Conservation (phyloP, 441 rosid genomes). For the Syzygium syzygioides region DNA sequence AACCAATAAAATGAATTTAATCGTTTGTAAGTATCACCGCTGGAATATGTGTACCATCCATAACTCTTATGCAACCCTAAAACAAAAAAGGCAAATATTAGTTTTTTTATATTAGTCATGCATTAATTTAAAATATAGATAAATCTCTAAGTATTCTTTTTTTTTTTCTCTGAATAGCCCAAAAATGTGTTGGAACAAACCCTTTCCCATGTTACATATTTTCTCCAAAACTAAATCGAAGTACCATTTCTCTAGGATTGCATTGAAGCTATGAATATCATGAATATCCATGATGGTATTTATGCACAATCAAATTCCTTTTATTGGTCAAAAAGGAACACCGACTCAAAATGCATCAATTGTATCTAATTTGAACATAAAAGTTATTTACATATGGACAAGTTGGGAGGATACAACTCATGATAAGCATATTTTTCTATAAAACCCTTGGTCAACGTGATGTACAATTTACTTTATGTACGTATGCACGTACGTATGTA, state of each 20-base stretch:
- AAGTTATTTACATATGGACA: not conserved
- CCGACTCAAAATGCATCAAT: not conserved
- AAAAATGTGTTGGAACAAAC: not conserved
- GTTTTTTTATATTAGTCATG: not conserved
- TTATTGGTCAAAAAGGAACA: not conserved
- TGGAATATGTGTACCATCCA: not conserved
- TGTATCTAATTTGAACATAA: not conserved
- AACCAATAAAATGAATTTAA: not conserved
- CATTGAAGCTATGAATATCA: not conserved
- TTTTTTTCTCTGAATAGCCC: not conserved
- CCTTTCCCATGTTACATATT: not conserved
- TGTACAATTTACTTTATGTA: not conserved
- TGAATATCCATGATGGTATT: not conserved
- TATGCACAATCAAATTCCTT: not conserved
- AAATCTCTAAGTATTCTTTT: not conserved
- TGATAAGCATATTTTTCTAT: not conserved
- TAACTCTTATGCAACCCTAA: not conserved
- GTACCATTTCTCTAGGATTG: not conserved
- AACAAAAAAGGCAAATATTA: not conserved
- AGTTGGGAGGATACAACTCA: not conserved
- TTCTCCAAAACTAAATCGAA: not conserved
- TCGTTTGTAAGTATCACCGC: not conserved
- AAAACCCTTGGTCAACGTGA: not conserved
- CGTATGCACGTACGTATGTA: rapidly evolving
- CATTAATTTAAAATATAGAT: not conserved